Evolutionary conservation across 495 filamentous ascomycete species (phyloP).

Genomic region (Sabuloglossum arenarium): DNA sequence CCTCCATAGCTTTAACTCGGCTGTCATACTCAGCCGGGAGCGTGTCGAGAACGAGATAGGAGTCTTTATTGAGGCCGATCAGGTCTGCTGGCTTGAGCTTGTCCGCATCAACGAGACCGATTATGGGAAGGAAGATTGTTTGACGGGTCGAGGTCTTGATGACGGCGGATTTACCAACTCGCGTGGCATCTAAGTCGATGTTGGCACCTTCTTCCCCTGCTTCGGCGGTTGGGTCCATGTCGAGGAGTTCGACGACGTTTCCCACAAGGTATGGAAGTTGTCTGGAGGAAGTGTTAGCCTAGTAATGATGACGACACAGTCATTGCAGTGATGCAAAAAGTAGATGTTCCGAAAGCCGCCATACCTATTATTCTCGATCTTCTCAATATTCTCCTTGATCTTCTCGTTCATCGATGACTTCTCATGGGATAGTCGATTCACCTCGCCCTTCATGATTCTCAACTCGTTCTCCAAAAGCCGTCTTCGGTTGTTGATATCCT

Average conservation of each 20-base stretch:
- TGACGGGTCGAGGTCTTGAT: conserved; percentile 99
- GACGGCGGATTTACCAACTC: conserved; percentile 93
- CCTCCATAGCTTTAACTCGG: conserved; percentile 99
- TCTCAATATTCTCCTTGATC: conserved; percentile 96
- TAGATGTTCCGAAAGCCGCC: conserved; percentile 7
- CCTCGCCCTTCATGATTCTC: conserved; percentile 96
- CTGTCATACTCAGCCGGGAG: conserved; percentile 98
- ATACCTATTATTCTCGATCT: conserved; percentile 97
- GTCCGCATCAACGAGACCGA: conserved; percentile 88
- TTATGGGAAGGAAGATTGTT: conserved; percentile 96
- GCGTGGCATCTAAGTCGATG: conserved; percentile 91
- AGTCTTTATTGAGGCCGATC: conserved; percentile 98
- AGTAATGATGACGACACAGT: neutral
- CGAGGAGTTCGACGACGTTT: conserved; percentile 91
- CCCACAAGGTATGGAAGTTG: conserved; percentile 96
- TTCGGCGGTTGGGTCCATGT: conserved; percentile 90
- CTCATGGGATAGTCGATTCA: conserved; percentile 82
- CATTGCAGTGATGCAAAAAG: conserved; percentile 8
- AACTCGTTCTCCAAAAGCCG: conserved; percentile 90
- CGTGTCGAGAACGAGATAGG: conserved; percentile 95
- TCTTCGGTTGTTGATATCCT: conserved; percentile 74
- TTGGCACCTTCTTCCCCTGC: conserved; percentile 94
- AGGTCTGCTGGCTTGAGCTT: conserved; percentile 86
- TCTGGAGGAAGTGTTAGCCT: conserved; percentile 23
- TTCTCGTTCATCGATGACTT: conserved; percentile 89